Evolutionary conservation across 179 eudicot species (phyloP), one percentile per base, ranked within the genome.

Genomic region (Beta lomatogona): DNA sequence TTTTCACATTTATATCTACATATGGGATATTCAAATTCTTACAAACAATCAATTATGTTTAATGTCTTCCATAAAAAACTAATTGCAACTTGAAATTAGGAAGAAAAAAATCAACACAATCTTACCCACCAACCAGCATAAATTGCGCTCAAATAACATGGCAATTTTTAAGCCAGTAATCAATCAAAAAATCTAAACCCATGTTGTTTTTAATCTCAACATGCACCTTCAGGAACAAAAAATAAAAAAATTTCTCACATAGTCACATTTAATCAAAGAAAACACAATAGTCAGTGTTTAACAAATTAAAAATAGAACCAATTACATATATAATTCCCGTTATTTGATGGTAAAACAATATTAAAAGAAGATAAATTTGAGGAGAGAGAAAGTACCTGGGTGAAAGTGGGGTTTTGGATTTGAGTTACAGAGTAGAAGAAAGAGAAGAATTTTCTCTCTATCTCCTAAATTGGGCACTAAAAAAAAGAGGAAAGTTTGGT

Each of bases 301-400:
- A 54, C 58, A 11, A 54, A 16, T 54, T 11, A 59, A n/a, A 59
- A 6, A 6, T 18, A 4, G 61, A 58, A 9, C n/a, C 9, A 59
- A n/a, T n/a, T 59, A 59, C 8, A 8, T n/a, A 18, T 7, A 59
- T 59, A 59, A 21, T 18, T 59, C 64, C 64, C 1, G 2, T 7
- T 6, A n/a, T 19, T 19, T 59, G 9, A 59, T 59, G 0, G 7
- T n/a, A n/a, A n/a, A n/a, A n/a, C n/a, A n/a, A n/a, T n/a, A n/a
- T n/a, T n/a, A n/a, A n/a, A 22, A 41, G 22, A 44, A 16, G 3
- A 4, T 9, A 69, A 69, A 41, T 16, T 1, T 0, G 50, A 69
- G 73, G 73, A 69, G 73, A 69, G 73, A 69, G 25, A 69, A 69
- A 69, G 3, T 3, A 67, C 71, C 71, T 67, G 9, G 16, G 15